phyloP scores from a whole-genome alignment of 176 grass and related monocot genomes.

The Carex cristatella region DNA sequence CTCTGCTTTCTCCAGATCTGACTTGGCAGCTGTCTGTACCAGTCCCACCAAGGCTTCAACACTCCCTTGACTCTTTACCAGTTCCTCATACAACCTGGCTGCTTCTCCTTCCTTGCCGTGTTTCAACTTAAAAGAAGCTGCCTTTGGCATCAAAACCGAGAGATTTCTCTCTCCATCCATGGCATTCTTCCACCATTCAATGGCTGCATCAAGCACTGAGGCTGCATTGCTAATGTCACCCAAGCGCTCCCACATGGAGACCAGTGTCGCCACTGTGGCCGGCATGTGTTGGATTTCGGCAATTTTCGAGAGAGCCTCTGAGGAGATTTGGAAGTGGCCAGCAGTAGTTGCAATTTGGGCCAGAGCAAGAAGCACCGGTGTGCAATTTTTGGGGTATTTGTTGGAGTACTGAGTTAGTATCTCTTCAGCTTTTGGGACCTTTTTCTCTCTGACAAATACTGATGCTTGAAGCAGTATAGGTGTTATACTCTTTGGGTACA shows the following conservation, averaged over 20 bases:
- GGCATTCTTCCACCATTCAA: slow-evolving; percentile 81
- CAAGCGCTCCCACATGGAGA: slow-evolving; percentile 55
- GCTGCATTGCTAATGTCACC: slow-evolving; percentile 45
- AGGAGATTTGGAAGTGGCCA: slow-evolving; percentile 69
- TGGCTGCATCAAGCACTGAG: slow-evolving; percentile 62
- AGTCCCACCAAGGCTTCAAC: slow-evolving; percentile 69
- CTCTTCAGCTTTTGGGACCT: slow-evolving; percentile 73
- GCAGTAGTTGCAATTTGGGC: slow-evolving; percentile 62
- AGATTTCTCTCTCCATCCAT: slow-evolving; percentile 78
- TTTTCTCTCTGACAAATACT: slow-evolving; percentile 72
- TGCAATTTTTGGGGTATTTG: slow-evolving; percentile 61
- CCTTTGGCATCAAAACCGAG: slow-evolving; percentile 60
- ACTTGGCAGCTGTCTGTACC: slow-evolving; percentile 60
- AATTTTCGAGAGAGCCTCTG: slow-evolving; percentile 61
- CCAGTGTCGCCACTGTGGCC: slow-evolving; percentile 64
- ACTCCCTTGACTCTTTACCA: slow-evolving; percentile 67
- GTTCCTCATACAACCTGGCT: slow-evolving; percentile 63
- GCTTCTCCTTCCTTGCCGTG: slow-evolving; percentile 70
- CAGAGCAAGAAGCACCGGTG: slow-evolving; percentile 54
- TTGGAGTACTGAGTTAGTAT: slow-evolving; percentile 52
- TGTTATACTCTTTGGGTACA: slow-evolving; percentile 50
- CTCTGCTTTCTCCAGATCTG: slow-evolving; percentile 75
- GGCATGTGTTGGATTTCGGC: slow-evolving; percentile 80
- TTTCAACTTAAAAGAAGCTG: slow-evolving; percentile 83
- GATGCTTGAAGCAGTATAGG: slow-evolving; percentile 74